These are phyloP conservation scores for Murraya koenigii DNA, from an alignment of 345 rosid genomes.

Conservation along the genomic window DNA sequence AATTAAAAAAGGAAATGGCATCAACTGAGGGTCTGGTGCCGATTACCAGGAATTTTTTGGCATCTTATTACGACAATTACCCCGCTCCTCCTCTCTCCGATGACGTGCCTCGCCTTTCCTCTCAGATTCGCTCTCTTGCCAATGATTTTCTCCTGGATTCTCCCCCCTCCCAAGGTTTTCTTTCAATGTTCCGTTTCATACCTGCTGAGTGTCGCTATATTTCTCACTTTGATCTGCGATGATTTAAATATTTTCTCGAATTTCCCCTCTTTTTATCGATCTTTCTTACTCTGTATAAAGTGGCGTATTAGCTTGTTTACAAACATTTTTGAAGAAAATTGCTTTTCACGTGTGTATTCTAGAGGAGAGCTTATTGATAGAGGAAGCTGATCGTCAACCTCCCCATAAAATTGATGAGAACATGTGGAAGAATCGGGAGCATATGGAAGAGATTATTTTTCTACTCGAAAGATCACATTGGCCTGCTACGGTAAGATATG, in stretches of 20 bases:
- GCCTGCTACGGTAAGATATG: slow-evolving; percentile 53
- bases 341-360: background rate
- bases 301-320: background rate
- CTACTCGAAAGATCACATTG: slow-evolving; percentile 64
- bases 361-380: slow-evolving; percentile 57
- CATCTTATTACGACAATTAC: slow-evolving; percentile 77
- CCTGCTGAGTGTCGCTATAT: background rate
- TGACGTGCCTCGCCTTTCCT: slow-evolving; percentile 62
- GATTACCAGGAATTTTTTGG: slow-evolving; percentile 69
- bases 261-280: background rate
- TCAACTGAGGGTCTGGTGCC: slow-evolving; percentile 89
- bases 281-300: background rate
- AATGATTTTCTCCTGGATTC: slow-evolving; percentile 45
- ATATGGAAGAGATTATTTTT: slow-evolving; percentile 78
- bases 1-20: slow-evolving; percentile 39
- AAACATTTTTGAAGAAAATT: background rate
- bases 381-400: slow-evolving; percentile 59
- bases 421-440: slow-evolving; percentile 96
- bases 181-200: background rate
- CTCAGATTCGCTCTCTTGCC: slow-evolving; percentile 59
- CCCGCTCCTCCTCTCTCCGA: slow-evolving; percentile 69
- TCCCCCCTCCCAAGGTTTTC: slow-evolving; percentile 64
- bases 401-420: slow-evolving; percentile 94
- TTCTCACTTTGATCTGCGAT: background rate
- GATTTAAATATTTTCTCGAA: background rate